A percentile compares a stretch with the other conserved stretches of the same genome.
These are phyloP conservation scores for Magnolia kwangsiensis DNA, from an alignment of 164 flowering plant genomes.

Conservation along the genomic window DNA sequence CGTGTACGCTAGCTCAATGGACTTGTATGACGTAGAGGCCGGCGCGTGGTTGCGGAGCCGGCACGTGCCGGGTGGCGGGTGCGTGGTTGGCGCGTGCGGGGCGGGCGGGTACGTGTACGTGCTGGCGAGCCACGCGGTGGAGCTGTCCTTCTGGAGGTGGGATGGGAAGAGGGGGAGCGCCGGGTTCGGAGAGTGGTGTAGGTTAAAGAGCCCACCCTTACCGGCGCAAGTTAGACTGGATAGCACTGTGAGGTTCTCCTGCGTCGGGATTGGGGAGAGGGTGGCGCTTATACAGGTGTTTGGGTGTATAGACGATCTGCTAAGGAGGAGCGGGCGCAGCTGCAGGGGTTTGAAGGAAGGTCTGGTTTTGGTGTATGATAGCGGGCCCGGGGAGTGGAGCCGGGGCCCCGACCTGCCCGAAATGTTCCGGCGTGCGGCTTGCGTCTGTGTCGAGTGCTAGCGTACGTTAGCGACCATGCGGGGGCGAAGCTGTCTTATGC, in stretches of 20 bases:
- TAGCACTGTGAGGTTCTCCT: slow-evolving; percentile 63
- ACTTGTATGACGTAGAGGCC: slow-evolving; percentile 65
- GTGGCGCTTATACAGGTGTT: slow-evolving; percentile 56
- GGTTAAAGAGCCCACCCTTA: slow-evolving; percentile 62
- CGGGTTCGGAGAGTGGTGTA: slow-evolving; percentile 69
- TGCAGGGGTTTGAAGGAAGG: slow-evolving; percentile 61
- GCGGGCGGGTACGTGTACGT: slow-evolving; percentile 56
- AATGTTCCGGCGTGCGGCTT: slow-evolving; percentile 64
- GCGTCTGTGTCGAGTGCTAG: slow-evolving; percentile 66
- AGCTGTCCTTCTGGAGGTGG: slow-evolving; percentile 82
- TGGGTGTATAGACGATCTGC: slow-evolving; percentile 71
- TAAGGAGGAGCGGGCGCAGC: slow-evolving; percentile 64
- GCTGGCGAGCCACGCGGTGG: slow-evolving; percentile 82
- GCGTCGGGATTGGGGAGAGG: slow-evolving; percentile 62
- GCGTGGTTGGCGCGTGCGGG: slow-evolving; percentile 85
- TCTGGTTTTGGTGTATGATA: slow-evolving; percentile 61
- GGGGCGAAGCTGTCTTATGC: background rate
- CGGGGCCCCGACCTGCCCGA: slow-evolving; percentile 71
- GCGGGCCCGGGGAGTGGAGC: slow-evolving; percentile 59
- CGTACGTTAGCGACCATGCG: background rate
- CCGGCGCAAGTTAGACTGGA: slow-evolving; percentile 74
- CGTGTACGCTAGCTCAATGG: slow-evolving; percentile 80
- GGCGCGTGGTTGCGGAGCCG: slow-evolving; percentile 73
- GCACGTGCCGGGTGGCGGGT: slow-evolving; percentile 80
- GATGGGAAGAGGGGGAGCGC: slow-evolving; percentile 44